These are phyloP conservation scores for Dovyalis caffra DNA, from an alignment of 345 rosid genomes.

Conservation along the genomic window DNA sequence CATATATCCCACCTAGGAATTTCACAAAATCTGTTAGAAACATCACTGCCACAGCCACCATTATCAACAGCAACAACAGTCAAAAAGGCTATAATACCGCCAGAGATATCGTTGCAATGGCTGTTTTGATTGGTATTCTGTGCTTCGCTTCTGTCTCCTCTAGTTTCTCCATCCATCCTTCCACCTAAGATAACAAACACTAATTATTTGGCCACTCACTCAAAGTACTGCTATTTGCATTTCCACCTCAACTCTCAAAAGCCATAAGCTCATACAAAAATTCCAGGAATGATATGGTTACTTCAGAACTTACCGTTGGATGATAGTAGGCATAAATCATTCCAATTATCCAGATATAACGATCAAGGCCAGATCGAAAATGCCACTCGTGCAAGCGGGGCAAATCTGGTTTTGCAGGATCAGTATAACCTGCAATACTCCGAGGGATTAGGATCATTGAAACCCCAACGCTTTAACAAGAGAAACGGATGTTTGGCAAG, in stretches of 20 bases:
- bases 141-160: slow-evolving; percentile 81
- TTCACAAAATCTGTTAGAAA: slow-evolving; percentile 22
- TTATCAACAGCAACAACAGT: not conserved
- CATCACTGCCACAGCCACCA: not conserved
- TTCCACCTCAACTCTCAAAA: slow-evolving; percentile 15
- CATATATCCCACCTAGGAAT: slow-evolving; percentile 65
- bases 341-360: slow-evolving; percentile 97
- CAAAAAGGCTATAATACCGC: slow-evolving; percentile 43
- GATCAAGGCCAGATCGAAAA: slow-evolving; percentile 99
- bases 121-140: slow-evolving; percentile 63
- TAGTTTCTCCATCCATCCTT: slow-evolving; percentile 96
- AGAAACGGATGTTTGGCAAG: slow-evolving; percentile 13
- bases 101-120: slow-evolving; percentile 47
- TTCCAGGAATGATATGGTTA: slow-evolving; percentile 4
- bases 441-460: slow-evolving; percentile 12
- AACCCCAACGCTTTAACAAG: slow-evolving; percentile 7
- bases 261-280: slow-evolving; percentile 1
- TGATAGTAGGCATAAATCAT: slow-evolving; percentile 98
- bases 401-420: slow-evolving; percentile 75
- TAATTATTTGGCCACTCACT: slow-evolving; percentile 7
- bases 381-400: slow-evolving; percentile 95
- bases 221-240: slow-evolving; percentile 6
- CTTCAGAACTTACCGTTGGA: slow-evolving; percentile 74
- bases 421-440: slow-evolving; percentile 73
- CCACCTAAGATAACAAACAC: slow-evolving; percentile 54